phyloP scores from a whole-genome alignment of 2,329 filamentous ascomycete species.

The Stagonosporopsis tanaceti region DNA sequence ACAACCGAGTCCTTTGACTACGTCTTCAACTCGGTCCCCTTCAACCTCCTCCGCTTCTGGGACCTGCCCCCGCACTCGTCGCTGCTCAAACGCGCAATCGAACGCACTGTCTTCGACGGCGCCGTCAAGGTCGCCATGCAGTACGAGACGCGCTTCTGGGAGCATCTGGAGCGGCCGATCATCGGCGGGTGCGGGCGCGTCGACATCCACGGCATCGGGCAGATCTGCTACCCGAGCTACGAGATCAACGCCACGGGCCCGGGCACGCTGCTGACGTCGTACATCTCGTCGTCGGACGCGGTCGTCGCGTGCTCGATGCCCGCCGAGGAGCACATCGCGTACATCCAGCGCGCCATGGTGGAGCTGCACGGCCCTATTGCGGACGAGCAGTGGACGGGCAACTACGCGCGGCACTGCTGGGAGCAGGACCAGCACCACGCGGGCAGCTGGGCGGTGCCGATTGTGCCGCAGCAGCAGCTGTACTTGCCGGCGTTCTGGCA shows the following conservation, averaged over 20 bases:
- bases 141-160: slow-evolving; percentile 68
- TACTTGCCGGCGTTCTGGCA: slow-evolving; percentile 74
- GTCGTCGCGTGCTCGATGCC: slow-evolving; percentile 55
- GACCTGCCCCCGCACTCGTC: slow-evolving; percentile 60
- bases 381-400: slow-evolving; percentile 67
- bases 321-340: slow-evolving; percentile 67
- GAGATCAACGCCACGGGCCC: slow-evolving; percentile 65
- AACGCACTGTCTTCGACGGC: slow-evolving; percentile 54
- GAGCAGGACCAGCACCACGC: slow-evolving; percentile 64
- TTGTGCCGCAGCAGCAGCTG: slow-evolving; percentile 69
- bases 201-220: slow-evolving; percentile 66
- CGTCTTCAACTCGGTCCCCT: slow-evolving; percentile 67
- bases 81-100: slow-evolving; percentile 56
- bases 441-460: slow-evolving; percentile 67
- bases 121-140: slow-evolving; percentile 67
- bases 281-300: slow-evolving; percentile 55
- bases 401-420: slow-evolving; percentile 70
- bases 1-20: slow-evolving; percentile 66
- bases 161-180: slow-evolving; percentile 61
- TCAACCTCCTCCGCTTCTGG: slow-evolving; percentile 68
- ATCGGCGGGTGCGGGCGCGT: slow-evolving; percentile 67
- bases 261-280: slow-evolving; percentile 66
- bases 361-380: slow-evolving; percentile 68
- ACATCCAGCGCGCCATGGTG: slow-evolving; percentile 68
- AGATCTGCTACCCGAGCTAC: slow-evolving; percentile 71